A percentile compares a stretch with the other conserved stretches of the same genome.
These are phyloP conservation scores for Coelastrella sp. DNA, from an alignment of 139 green algal species.

Conservation along the genomic window DNA sequence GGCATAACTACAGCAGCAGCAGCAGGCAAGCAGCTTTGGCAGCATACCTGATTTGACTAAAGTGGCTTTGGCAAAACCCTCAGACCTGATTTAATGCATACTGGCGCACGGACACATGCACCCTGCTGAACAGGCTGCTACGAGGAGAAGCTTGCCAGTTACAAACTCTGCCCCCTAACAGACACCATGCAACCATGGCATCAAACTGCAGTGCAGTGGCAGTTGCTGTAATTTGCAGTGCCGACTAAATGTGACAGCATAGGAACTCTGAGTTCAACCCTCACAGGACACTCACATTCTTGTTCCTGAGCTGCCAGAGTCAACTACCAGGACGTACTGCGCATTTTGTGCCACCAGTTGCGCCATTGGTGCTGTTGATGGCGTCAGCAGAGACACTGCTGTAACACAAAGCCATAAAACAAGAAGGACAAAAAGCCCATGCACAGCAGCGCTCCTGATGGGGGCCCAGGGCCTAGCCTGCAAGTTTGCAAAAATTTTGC, in stretches of 20 bases:
- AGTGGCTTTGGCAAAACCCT: not conserved
- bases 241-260: too few relatives aligned
- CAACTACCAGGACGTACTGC: constrained; percentile 69
- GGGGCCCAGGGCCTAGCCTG: not conserved
- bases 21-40: not conserved
- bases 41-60: not conserved
- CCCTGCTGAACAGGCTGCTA: too few relatives aligned
- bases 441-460: not conserved
- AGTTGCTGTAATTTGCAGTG: not conserved
- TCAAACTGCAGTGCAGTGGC: not conserved
- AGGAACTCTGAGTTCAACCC: too few relatives aligned
- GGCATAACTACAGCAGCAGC: not conserved
- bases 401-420: not conserved
- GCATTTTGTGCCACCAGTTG: not conserved
- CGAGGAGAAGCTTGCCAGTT: too few relatives aligned
- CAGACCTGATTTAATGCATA: too few relatives aligned
- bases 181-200: not conserved
- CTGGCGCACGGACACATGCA: too few relatives aligned
- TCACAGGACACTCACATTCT: constrained; percentile 63
- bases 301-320: constrained; percentile 78
- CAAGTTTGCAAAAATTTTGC: not conserved
- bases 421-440: not conserved
- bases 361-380: not conserved
- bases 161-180: too few relatives aligned
- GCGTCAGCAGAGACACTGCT: not conserved